A percentile compares a stretch with the other conserved stretches of the same genome.
Conservation (phyloP, 257 asterid species). For the Solanum pimpinellifolium region DNA sequence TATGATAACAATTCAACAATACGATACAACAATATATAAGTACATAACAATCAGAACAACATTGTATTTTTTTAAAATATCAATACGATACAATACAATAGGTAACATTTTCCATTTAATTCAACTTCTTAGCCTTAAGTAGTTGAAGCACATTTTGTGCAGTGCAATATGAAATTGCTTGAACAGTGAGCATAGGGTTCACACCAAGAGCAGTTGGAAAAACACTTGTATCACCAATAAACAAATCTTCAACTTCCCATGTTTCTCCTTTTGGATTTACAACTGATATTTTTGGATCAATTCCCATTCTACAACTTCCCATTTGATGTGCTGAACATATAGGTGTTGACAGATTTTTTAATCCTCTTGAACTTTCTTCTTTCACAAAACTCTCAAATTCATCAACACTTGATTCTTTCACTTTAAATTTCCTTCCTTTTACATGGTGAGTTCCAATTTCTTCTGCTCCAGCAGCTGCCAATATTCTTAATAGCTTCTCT, state of each 20-base stretch:
- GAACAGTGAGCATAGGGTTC: constrained; percentile 86
- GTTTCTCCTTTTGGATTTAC: constrained; percentile 56
- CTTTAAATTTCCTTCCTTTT: constrained; percentile 38
- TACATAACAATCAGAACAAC: background rate
- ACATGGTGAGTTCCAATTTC: constrained; percentile 72
- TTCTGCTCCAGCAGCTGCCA: constrained; percentile 77
- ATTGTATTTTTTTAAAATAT: background rate
- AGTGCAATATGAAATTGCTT: constrained; percentile 72
- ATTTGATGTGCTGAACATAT: constrained; percentile 87
- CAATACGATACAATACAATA: background rate
- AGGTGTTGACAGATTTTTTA: constrained; percentile 30
- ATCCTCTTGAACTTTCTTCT: constrained; percentile 44
- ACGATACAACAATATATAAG: background rate
- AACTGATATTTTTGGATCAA: constrained; percentile 34
- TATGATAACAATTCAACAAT: background rate
- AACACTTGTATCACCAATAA: constrained; percentile 72
- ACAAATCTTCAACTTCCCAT: constrained; percentile 72
- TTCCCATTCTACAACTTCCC: constrained; percentile 95
- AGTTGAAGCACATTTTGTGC: constrained; percentile 51
- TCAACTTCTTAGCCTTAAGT: constrained; percentile 10
- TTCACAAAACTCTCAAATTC: constrained; percentile 53
- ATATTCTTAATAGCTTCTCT: constrained; percentile 46
- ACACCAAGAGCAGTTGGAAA: constrained; percentile 89
- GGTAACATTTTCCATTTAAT: background rate
- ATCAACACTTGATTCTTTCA: constrained; percentile 21